A percentile compares a stretch with the other conserved stretches of the same genome.
phyloP scores from a whole-genome alignment of 176 grass and related monocot species.

The Musa acuminata region DNA sequence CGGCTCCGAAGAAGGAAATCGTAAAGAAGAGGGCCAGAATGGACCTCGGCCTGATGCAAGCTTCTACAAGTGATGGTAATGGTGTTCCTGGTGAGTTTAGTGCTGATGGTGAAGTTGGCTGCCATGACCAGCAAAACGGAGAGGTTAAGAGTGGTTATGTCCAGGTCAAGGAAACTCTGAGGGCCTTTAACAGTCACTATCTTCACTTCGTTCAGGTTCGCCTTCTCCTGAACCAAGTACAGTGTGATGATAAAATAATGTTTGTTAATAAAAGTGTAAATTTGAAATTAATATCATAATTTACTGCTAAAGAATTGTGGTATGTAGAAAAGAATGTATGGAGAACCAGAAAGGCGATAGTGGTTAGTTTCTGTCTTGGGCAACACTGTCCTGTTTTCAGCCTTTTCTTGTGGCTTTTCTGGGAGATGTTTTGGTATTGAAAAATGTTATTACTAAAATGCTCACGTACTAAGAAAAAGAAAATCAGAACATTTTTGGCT shows the following conservation, averaged over 20 bases:
- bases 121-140: not conserved
- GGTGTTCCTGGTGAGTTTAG: conserved; percentile 15
- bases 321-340: too few species aligned
- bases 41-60: conserved; percentile 3
- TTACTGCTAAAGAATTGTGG: too few species aligned
- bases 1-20: not conserved
- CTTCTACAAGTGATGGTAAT: not conserved
- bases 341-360: not conserved
- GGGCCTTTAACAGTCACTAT: conserved; percentile 68
- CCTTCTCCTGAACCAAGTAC: not conserved
- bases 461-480: not conserved
- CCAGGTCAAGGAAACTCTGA: conserved; percentile 52
- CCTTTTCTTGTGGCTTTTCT: too few species aligned
- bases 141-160: conserved; percentile 40
- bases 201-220: conserved; percentile 67
- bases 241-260: not conserved
- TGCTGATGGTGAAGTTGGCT: conserved; percentile 1
- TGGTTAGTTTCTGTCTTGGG: not conserved
- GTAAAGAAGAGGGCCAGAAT: conserved; percentile 1
- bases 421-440: not conserved
- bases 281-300: too few species aligned
- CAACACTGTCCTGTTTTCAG: too few species aligned
- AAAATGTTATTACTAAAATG: not conserved
- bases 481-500: not conserved
- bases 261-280: too few species aligned